Conservation (phyloP, 495 filamentous ascomycete genomes). For the Cudoniella acicularis region DNA sequence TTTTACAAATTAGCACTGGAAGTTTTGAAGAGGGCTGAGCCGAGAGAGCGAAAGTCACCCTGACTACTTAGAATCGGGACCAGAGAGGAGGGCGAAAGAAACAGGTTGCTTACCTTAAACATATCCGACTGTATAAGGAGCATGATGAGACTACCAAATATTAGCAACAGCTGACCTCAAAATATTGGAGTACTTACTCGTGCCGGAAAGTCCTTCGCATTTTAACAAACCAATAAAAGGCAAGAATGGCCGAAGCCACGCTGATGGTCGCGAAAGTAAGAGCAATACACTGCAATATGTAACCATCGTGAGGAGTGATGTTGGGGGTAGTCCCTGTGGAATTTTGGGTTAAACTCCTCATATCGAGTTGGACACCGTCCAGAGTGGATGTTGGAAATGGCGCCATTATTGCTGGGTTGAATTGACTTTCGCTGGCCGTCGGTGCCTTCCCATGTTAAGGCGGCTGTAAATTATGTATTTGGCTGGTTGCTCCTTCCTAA, state of each 20-base stretch:
- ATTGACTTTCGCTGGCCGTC: background rate
- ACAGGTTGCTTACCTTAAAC: too few species aligned
- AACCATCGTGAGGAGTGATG: slow-evolving; percentile 8
- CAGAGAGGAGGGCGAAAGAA: too few species aligned
- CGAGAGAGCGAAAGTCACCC: too few species aligned
- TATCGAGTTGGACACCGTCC: background rate
- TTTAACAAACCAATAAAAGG: slow-evolving; percentile 68
- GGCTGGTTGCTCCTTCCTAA: background rate
- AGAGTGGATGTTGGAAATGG: background rate
- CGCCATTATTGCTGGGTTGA: background rate
- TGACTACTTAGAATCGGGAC: too few species aligned
- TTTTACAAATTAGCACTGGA: too few species aligned
- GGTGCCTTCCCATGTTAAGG: background rate
- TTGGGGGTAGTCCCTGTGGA: background rate
- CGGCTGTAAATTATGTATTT: background rate
- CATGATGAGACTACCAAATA: slow-evolving; percentile 57
- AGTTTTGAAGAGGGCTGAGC: too few species aligned
- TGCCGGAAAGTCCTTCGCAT: slow-evolving; percentile 74
- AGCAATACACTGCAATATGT: slow-evolving; percentile 24
- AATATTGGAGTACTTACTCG: slow-evolving; percentile 46
- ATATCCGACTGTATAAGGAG: slow-evolving; percentile 65
- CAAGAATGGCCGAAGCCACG: slow-evolving; percentile 43
- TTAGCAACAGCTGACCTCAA: slow-evolving; percentile 20
- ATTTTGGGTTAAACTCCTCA: background rate
- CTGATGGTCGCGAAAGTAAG: slow-evolving; percentile 45